These are phyloP conservation scores for Cladosporium sp. DNA, from an alignment of 2,329 filamentous ascomycete genomes.

Conservation along the genomic window DNA sequence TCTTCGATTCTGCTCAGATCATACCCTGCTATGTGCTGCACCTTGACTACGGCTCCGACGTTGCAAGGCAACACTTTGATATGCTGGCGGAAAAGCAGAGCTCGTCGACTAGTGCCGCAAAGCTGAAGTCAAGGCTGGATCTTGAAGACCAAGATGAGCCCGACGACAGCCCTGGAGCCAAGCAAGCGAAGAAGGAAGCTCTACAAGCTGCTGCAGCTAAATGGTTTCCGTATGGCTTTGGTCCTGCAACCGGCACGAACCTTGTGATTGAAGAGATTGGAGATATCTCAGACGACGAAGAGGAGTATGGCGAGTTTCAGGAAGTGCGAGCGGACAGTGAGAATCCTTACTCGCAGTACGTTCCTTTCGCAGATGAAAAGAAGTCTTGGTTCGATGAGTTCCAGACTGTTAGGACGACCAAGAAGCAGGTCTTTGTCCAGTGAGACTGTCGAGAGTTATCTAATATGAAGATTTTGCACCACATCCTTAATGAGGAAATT, in stretches of 20 bases:
- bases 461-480: too few species aligned
- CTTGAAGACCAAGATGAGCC: neutral
- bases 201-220: slow-evolving; percentile 41
- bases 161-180: slow-evolving; percentile 20
- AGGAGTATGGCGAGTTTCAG: slow-evolving; percentile 15
- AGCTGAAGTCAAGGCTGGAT: neutral
- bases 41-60: slow-evolving; percentile 39
- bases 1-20: slow-evolving; percentile 42
- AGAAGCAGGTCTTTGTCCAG: neutral
- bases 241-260: slow-evolving; percentile 38
- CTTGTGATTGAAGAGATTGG: slow-evolving; percentile 47
- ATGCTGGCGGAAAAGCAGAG: slow-evolving; percentile 19
- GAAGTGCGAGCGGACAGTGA: slow-evolving; percentile 11
- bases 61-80: slow-evolving; percentile 27
- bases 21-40: slow-evolving; percentile 46
- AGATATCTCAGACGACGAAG: slow-evolving; percentile 27
- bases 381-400: slow-evolving; percentile 19
- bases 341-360: neutral
- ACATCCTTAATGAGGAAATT: too few species aligned
- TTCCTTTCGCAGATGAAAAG: slow-evolving; percentile 10
- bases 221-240: slow-evolving; percentile 47
- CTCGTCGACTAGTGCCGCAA: too few species aligned
- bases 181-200: slow-evolving; percentile 34
- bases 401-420: slow-evolving; percentile 15
- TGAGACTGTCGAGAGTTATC: too few species aligned